Percentiles rank a stretch among this genome's conserved stretches.
These are phyloP conservation scores for Quercus tomentella DNA, from an alignment of 331 rosid species.

Conservation along the genomic window DNA sequence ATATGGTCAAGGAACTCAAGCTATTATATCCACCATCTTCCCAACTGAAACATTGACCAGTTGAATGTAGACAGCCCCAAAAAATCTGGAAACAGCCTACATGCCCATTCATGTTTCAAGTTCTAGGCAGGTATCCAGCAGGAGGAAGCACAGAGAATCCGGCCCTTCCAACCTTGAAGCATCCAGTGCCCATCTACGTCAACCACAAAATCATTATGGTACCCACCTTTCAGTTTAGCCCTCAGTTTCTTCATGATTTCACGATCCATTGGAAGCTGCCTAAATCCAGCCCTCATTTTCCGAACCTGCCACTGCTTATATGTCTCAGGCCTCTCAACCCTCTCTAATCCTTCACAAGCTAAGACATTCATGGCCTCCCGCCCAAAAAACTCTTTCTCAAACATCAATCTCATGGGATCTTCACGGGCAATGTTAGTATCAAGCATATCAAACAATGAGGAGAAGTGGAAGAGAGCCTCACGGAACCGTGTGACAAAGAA, in stretches of 20 bases:
- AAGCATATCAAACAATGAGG: constrained; percentile 16
- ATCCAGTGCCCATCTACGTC: constrained; percentile 1
- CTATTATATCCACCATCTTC: not conserved
- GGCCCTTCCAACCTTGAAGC: constrained; percentile 11
- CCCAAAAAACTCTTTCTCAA: constrained; percentile 5
- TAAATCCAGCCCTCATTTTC: constrained; percentile 13
- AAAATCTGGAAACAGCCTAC: not conserved
- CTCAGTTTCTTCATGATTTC: constrained; percentile 6
- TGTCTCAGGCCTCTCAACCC: constrained; percentile 24
- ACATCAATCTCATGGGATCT: constrained; percentile 13
- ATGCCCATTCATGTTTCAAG: not conserved
- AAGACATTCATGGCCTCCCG: constrained; percentile 11
- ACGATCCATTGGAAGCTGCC: constrained; percentile 4
- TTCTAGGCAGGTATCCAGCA: not conserved
- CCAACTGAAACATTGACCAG: not conserved
- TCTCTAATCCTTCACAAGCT: constrained; percentile 19
- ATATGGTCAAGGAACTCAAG: not conserved
- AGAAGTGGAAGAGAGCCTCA: constrained; percentile 21
- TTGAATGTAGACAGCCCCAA: not conserved
- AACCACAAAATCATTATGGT: constrained; percentile 1
- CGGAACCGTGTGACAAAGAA: constrained; percentile 20
- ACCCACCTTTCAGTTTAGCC: not conserved
- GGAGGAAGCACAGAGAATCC: not conserved
- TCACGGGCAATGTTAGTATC: not conserved
- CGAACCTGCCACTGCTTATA: constrained; percentile 30